These are phyloP conservation scores for Fusarium compactum DNA, from an alignment of 2,329 filamentous ascomycete genomes.

Conservation along the genomic window DNA sequence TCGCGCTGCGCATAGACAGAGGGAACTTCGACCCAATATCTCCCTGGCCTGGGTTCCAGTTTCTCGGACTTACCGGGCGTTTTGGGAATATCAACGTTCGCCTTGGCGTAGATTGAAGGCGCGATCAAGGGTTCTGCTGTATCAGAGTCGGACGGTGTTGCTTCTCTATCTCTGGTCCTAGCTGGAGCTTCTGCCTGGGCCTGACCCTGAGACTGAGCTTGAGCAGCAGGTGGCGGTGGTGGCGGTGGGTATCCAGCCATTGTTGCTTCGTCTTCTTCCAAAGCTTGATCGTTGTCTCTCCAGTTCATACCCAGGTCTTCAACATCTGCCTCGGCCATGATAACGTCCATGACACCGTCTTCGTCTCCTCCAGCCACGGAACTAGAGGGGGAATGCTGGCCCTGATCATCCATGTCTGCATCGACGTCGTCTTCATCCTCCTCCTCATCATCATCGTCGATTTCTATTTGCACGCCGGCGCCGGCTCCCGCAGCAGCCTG, in stretches of 20 bases:
- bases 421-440: constrained; percentile 56
- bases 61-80: constrained; percentile 73
- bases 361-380: constrained; percentile 57
- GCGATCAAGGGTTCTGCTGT: constrained; percentile 74
- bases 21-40: constrained; percentile 90
- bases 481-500: constrained; percentile 51
- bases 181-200: constrained; percentile 57
- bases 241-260: constrained; percentile 76
- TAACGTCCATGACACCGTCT: constrained; percentile 67
- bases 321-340: constrained; percentile 67
- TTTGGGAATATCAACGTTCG: constrained; percentile 80
- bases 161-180: constrained; percentile 65
- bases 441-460: constrained; percentile 49
- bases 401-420: constrained; percentile 57
- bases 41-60: constrained; percentile 72
- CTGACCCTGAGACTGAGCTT: constrained; percentile 61
- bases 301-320: constrained; percentile 64
- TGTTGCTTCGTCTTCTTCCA: constrained; percentile 82
- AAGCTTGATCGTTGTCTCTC: constrained; percentile 70
- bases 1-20: constrained; percentile 73
- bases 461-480: constrained; percentile 47
- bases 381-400: constrained; percentile 51
- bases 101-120: constrained; percentile 70
- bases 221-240: constrained; percentile 70
- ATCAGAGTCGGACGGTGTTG: constrained; percentile 79